Conservation (phyloP, 192 early-diverging fungal species). For the Backusella sp. region DNA sequence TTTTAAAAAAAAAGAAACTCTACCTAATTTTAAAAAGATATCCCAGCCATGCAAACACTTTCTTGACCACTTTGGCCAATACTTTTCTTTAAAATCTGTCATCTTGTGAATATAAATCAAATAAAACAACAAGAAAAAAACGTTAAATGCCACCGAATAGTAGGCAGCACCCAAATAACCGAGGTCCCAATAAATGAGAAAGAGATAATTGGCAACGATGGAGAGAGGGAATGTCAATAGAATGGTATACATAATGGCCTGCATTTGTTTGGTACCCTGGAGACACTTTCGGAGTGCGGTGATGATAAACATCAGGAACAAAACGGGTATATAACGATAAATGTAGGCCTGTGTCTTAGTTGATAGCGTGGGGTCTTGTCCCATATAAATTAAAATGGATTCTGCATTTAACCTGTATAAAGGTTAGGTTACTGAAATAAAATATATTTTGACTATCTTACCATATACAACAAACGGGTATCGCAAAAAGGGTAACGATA, state of each 20-base stretch:
- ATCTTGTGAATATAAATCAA: neutral
- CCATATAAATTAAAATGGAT: conserved; percentile 20
- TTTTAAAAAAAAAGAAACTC: neutral
- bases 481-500: conserved; percentile 3
- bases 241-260: conserved; percentile 21
- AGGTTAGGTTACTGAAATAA: too few species aligned
- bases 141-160: neutral
- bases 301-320: conserved; percentile 6
- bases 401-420: conserved; percentile 14
- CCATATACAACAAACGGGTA: conserved; percentile 19
- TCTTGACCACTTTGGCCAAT: conserved; percentile 14
- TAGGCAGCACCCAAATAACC: conserved; percentile 7
- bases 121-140: neutral
- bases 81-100: conserved; percentile 1
- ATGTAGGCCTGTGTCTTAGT: conserved; percentile 18
- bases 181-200: conserved; percentile 11
- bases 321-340: neutral
- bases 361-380: conserved; percentile 25
- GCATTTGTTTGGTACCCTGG: conserved; percentile 20
- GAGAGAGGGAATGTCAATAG: conserved; percentile 14
- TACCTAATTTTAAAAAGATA: conserved; percentile 40
- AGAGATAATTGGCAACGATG: conserved; percentile 4
- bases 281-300: conserved; percentile 15
- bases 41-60: conserved; percentile 15
- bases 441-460: neutral